Evolutionary conservation across 2,329 filamentous ascomycete species (phyloP), one percentile per base, ranked within the genome.

Genomic region (Piedraia hortae): DNA sequence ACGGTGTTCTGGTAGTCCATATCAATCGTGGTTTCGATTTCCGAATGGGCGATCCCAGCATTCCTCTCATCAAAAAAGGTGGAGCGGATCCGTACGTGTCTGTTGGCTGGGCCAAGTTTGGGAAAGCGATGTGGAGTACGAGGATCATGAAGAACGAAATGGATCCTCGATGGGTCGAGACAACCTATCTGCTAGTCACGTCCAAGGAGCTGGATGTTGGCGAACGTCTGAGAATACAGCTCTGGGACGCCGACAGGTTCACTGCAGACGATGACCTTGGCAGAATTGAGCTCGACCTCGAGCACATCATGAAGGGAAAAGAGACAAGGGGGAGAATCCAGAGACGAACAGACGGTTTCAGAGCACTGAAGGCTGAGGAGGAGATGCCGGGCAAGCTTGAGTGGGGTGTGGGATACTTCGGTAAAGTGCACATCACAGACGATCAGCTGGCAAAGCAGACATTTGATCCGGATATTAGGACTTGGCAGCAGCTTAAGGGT

Each of bases 81-180:
- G 60, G 62, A 4, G 62, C 67, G 6, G 71, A 78, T 41, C 53
- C 64, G 0, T 77, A 77, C 30, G 58, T 74, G 9, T 65, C 63
- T 1, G 62, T 74, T 5, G 67, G 62, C 2, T 78, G 70, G 68
- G 68, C 67, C 11, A 78, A 77, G 37, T 75, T 75, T 37, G 68
- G 69, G 23, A 71, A 70, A 34, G 61, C 61, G 21, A 50, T 68
- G 26, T 67, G 47, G 37, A 67, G 54, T 23, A 75, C 69, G 0
- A 56, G 70, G 21, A 56, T 77, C 18, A 52, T 75, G 11, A 42
- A 54, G 17, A 51, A 54, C 1, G 63, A 73, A 20, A 66, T 72
- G 50, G 50, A 69, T 14, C 71, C 71, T 0, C 51, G 48, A 20
- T 77, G 70, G 69, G 53, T 72, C 15, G 71, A 78, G 39, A 68